Evolutionary conservation across 73 alveolate species (phyloP).

Genomic region (Uronychia setigera): DNA sequence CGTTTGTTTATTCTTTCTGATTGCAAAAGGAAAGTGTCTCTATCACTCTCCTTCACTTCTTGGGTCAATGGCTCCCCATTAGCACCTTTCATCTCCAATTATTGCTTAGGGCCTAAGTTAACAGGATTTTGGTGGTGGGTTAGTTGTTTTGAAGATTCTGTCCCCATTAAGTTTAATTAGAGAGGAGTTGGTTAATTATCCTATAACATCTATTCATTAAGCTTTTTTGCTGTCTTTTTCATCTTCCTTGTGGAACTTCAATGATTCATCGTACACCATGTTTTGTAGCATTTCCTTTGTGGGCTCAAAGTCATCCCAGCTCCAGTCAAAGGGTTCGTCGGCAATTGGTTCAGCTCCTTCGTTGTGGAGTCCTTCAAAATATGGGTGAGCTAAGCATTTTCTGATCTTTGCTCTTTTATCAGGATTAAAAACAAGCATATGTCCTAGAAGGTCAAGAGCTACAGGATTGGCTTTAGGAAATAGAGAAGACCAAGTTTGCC

Average conservation of each 20-base stretch:
- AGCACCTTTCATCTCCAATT: too few relatives aligned
- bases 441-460: constrained; percentile 86
- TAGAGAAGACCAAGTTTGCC: constrained; percentile 84
- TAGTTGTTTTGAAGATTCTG: too few relatives aligned
- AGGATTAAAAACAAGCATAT: constrained; percentile 93
- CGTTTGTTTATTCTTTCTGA: too few relatives aligned
- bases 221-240: constrained; percentile 17
- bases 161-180: too few relatives aligned
- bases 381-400: constrained; percentile 89
- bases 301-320: constrained; percentile 90
- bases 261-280: constrained; percentile 84
- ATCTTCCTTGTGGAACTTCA: constrained; percentile 80
- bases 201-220: too few relatives aligned
- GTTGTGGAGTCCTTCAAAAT: constrained; percentile 91
- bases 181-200: background rate
- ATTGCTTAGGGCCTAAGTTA: too few relatives aligned
- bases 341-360: constrained; percentile 88
- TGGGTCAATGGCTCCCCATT: too few relatives aligned
- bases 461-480: constrained; percentile 91
- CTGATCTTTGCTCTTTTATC: constrained; percentile 87
- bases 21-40: too few relatives aligned
- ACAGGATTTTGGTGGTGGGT: too few relatives aligned
- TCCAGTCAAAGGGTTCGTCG: constrained; percentile 88
- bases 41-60: too few relatives aligned
- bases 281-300: constrained; percentile 79